These are phyloP conservation scores for Salix suchowensis DNA, from an alignment of 345 rosid genomes.

Conservation along the genomic window DNA sequence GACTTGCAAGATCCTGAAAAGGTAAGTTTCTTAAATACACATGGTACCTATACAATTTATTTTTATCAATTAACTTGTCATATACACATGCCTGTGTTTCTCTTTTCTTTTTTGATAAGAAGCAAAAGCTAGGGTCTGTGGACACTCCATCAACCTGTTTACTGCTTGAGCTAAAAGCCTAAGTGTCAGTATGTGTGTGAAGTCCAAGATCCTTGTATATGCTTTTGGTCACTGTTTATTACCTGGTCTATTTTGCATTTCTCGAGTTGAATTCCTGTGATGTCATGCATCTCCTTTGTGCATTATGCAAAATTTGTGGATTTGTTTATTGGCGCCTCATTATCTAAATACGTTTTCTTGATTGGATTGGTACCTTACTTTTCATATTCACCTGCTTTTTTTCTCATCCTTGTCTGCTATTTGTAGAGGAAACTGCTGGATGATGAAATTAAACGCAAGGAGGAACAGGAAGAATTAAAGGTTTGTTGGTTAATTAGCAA, in stretches of 20 bases:
- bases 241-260: background rate
- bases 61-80: background rate
- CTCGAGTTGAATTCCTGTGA: background rate
- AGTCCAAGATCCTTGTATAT: too few relatives aligned
- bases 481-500: constrained; percentile 38
- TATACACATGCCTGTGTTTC: background rate
- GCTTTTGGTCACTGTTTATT: background rate
- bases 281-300: background rate
- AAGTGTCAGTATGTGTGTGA: background rate
- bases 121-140: background rate
- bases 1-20: constrained; percentile 93
- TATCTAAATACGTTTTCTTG: background rate
- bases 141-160: background rate
- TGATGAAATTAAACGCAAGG: constrained; percentile 82
- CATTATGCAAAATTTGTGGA: background rate
- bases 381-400: background rate
- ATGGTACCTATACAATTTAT: background rate
- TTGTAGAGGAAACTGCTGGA: constrained; percentile 79
- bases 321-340: background rate
- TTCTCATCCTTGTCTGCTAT: background rate
- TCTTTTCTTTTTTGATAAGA: background rate
- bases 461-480: constrained; percentile 83
- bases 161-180: background rate
- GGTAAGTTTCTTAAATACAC: constrained; percentile 28
- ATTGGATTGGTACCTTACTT: background rate